These are phyloP conservation scores for Xylariaceae sp. DNA, from an alignment of 2,329 filamentous ascomycete genomes.

Conservation along the genomic window DNA sequence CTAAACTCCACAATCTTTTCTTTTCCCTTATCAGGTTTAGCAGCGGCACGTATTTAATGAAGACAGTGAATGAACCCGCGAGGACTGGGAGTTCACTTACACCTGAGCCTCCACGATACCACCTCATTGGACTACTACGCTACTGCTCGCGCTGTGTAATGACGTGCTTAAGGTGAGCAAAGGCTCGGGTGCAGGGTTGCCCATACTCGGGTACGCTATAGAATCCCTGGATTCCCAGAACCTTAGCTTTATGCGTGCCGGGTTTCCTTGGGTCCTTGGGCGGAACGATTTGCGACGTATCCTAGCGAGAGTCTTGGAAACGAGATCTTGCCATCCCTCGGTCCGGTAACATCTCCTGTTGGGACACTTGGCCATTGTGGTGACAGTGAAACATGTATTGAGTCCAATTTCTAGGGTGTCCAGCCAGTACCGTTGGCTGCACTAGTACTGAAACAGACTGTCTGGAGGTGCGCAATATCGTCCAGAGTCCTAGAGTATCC, in stretches of 20 bases:
- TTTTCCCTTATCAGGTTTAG: slow-evolving; percentile 1
- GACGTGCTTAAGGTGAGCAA: not conserved
- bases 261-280: not conserved
- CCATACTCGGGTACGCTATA: slow-evolving; percentile 4
- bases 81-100: slow-evolving; percentile 1
- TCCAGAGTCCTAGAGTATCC: not conserved
- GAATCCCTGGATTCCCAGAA: not conserved
- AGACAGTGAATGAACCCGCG: not conserved
- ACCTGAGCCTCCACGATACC: slow-evolving; percentile 5
- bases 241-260: not conserved
- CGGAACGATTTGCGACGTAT: not conserved
- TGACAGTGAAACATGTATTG: slow-evolving; percentile 1
- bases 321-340: not conserved
- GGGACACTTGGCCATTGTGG: not conserved
- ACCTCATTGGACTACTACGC: not conserved
- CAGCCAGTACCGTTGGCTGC: not conserved
- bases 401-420: not conserved
- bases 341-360: not conserved
- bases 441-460: slow-evolving; percentile 10
- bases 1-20: slow-evolving; percentile 5
- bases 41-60: not conserved
- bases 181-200: slow-evolving; percentile 9
- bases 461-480: not conserved
- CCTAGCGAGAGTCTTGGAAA: not conserved
- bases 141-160: not conserved